These are phyloP conservation scores for Myxozyma udenii DNA, from an alignment of 805 yeast species.

Conservation along the genomic window DNA sequence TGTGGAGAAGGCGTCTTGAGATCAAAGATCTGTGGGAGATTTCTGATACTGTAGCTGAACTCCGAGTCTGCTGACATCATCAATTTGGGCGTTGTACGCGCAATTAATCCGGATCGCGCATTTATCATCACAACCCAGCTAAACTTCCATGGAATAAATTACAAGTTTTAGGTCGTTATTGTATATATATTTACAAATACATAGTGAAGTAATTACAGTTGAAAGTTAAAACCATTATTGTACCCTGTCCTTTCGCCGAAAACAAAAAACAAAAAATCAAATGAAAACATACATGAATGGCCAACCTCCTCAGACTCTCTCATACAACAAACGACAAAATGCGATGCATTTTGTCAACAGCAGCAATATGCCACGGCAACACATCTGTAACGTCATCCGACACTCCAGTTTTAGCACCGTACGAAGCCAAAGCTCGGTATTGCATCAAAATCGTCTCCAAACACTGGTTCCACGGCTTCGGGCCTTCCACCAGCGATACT, in stretches of 20 bases:
- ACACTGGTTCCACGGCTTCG: constrained; percentile 26
- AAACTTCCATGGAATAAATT: too few species aligned
- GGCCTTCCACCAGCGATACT: constrained; percentile 32
- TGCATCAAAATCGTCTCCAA: constrained; percentile 39
- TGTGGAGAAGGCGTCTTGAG: too few species aligned
- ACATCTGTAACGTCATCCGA: constrained; percentile 33
- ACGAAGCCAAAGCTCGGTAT: constrained; percentile 40
- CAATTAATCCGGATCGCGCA: too few species aligned
- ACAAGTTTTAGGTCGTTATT: too few species aligned
- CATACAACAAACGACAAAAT: constrained; percentile 14
- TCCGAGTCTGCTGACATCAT: too few species aligned
- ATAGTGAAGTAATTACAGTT: too few species aligned
- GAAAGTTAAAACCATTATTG: too few species aligned
- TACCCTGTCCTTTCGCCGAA: not conserved
- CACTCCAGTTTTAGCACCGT: constrained; percentile 40
- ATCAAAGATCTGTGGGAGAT: too few species aligned
- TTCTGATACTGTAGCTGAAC: too few species aligned
- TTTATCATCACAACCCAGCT: too few species aligned
- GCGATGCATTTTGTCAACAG: constrained; percentile 36
- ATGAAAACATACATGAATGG: not conserved
- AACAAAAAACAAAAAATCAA: not conserved
- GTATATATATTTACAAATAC: too few species aligned
- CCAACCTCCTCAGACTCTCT: not conserved
- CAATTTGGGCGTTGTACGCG: too few species aligned
- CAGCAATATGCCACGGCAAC: constrained; percentile 43